Conservation (phyloP, 2,329 filamentous ascomycete species). For the Verticillium klebahnii region DNA sequence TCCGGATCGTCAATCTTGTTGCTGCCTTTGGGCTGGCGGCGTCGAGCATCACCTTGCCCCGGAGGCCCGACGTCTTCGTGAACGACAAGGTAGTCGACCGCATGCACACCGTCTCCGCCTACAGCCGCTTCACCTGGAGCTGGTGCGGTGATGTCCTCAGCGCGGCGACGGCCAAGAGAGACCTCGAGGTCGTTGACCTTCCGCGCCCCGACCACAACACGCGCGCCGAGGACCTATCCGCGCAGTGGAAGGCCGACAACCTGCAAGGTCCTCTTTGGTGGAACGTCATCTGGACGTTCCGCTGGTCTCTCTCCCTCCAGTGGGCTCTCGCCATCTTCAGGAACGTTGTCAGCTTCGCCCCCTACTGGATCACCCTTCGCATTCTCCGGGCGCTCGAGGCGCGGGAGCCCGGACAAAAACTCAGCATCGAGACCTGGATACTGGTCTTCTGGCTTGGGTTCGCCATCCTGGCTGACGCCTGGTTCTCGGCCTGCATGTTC, state of each 20-base stretch:
- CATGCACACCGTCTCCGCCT: slow-evolving; percentile 55
- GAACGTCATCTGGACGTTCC: slow-evolving; percentile 55
- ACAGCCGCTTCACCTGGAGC: slow-evolving; percentile 59
- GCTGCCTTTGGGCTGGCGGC: slow-evolving; percentile 39
- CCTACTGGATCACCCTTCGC: slow-evolving; percentile 64
- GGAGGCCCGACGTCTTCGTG: slow-evolving; percentile 63
- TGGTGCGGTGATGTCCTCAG: slow-evolving; percentile 57
- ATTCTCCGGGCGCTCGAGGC: slow-evolving; percentile 62
- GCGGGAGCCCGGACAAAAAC: slow-evolving; percentile 36
- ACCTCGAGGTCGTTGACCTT: slow-evolving; percentile 58
- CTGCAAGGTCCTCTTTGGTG: slow-evolving; percentile 48
- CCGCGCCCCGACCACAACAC: slow-evolving; percentile 54
- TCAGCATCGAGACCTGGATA: slow-evolving; percentile 55
- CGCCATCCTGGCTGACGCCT: slow-evolving; percentile 52
- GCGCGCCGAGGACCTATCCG: slow-evolving; percentile 44
- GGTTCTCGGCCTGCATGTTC: slow-evolving; percentile 60
- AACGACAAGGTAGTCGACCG: slow-evolving; percentile 57
- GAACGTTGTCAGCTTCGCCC: slow-evolving; percentile 60
- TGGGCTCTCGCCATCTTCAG: slow-evolving; percentile 50
- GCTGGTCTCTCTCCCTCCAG: slow-evolving; percentile 51
- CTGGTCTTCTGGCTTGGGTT: slow-evolving; percentile 63
- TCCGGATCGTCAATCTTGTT: slow-evolving; percentile 44
- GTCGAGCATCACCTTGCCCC: slow-evolving; percentile 52
- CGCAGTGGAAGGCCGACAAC: slow-evolving; percentile 42
- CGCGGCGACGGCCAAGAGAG: slow-evolving; percentile 50